Evolutionary conservation across 257 asterid genomes (phyloP).

Genomic region (Solanum piurae): DNA sequence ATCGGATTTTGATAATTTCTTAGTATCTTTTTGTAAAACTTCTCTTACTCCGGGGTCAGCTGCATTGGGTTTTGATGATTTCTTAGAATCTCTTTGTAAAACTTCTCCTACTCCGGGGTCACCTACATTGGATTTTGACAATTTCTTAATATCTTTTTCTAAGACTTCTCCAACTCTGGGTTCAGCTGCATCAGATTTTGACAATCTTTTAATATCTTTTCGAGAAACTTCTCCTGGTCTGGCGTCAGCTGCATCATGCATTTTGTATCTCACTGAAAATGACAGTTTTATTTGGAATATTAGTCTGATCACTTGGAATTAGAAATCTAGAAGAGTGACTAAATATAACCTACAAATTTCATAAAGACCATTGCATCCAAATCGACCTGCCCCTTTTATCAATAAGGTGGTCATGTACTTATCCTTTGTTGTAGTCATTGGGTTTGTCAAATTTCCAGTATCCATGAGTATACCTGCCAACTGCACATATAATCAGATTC

Average conservation of each 20-base stretch:
- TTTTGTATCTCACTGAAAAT: constrained; percentile 53
- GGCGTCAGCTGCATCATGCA: constrained; percentile 6
- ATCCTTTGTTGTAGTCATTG: constrained; percentile 52
- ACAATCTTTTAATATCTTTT: neutral
- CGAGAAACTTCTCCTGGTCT: neutral
- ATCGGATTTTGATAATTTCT: constrained; percentile 49
- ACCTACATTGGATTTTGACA: constrained; percentile 37
- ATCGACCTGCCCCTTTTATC: constrained; percentile 79
- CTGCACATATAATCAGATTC: constrained; percentile 21
- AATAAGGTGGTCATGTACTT: constrained; percentile 71
- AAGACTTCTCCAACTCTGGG: constrained; percentile 33
- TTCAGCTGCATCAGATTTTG: neutral
- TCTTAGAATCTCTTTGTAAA: constrained; percentile 11
- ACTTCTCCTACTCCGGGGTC: constrained; percentile 32
- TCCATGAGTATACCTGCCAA: constrained; percentile 77
- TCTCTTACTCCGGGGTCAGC: constrained; percentile 26
- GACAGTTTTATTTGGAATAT: neutral
- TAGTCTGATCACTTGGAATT: neutral
- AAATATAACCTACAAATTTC: constrained; percentile 43
- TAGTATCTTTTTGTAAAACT: constrained; percentile 10
- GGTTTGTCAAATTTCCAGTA: constrained; percentile 53
- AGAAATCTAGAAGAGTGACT: neutral
- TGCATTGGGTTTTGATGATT: constrained; percentile 48
- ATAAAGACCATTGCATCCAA: constrained; percentile 69
- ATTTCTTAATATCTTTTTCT: constrained; percentile 17